These are phyloP conservation scores for Chalaropsis thielavioides DNA, from an alignment of 2,329 filamentous ascomycete genomes.

Conservation along the genomic window DNA sequence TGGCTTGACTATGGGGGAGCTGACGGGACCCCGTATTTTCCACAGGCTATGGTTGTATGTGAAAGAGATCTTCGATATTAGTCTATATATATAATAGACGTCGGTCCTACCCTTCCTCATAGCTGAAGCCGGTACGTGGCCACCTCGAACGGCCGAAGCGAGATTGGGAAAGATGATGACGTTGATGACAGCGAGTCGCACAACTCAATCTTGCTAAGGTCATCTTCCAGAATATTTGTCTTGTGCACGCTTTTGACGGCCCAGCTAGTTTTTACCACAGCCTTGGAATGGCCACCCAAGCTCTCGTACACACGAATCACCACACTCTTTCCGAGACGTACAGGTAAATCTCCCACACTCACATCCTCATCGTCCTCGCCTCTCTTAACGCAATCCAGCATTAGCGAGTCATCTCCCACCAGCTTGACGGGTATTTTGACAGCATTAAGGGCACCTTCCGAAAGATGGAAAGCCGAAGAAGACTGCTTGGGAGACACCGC, in stretches of 20 bases:
- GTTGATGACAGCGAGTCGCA: constrained; percentile 26
- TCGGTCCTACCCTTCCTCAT: neutral
- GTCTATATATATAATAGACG: neutral
- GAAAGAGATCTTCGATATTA: neutral
- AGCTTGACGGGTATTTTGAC: constrained; percentile 45
- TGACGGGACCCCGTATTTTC: neutral
- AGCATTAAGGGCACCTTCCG: constrained; percentile 19
- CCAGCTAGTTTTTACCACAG: constrained; percentile 52
- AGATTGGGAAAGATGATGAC: constrained; percentile 40
- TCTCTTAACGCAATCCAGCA: constrained; percentile 84
- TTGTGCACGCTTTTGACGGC: constrained; percentile 65
- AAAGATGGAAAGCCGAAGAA: neutral
- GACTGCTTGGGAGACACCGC: constrained; percentile 22
- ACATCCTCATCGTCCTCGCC: constrained; percentile 78
- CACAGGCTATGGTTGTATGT: neutral
- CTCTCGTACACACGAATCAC: constrained; percentile 80
- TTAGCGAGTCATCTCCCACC: constrained; percentile 49
- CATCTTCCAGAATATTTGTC: constrained; percentile 80
- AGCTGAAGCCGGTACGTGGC: constrained; percentile 57
- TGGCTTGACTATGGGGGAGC: neutral
- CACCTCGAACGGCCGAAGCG: constrained; percentile 69
- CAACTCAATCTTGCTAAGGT: constrained; percentile 50
- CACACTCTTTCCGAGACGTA: constrained; percentile 59
- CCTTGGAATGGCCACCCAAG: constrained; percentile 65
- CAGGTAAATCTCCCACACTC: constrained; percentile 42